A percentile compares a stretch with the other conserved stretches of the same genome.
Evolutionary conservation across 177 flowering plant genomes (phyloP).

Genomic region (Vitis hybrid): DNA sequence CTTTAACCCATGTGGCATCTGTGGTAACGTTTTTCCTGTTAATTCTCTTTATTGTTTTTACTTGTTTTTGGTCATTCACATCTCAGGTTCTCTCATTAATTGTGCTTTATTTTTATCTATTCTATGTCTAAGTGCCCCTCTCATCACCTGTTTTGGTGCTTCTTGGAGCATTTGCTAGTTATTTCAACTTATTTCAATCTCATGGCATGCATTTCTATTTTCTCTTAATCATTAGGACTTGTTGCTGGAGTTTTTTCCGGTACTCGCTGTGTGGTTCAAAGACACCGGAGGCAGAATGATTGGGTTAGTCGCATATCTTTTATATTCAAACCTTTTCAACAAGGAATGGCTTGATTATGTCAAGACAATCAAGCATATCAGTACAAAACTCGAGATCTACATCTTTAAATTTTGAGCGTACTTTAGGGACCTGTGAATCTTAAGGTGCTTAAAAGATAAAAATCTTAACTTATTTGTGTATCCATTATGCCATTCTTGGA

Average conservation of each 20-base stretch:
- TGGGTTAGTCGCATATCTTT: slow-evolving; percentile 49
- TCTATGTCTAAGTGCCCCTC: not conserved
- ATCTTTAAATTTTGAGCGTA: not conserved
- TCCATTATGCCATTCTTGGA: no score
- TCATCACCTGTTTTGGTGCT: not conserved
- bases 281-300: slow-evolving; percentile 58
- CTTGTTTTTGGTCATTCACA: not conserved
- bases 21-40: no score
- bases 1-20: no score
- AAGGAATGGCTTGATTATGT: not conserved
- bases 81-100: not conserved
- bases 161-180: not conserved
- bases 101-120: not conserved
- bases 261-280: slow-evolving; percentile 68
- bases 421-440: no score
- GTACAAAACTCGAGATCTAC: no score
- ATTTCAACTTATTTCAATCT: not conserved
- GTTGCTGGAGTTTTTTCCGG: slow-evolving; percentile 66
- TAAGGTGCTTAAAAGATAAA: no score
- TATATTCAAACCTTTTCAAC: not conserved
- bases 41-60: not conserved
- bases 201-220: not conserved
- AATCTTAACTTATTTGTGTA: no score
- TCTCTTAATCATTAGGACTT: slow-evolving; percentile 39
- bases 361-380: not conserved